Base-by-base conservation (phyloP, 2,329 filamentous ascomycete genomes). In the Akanthomyces muscarius region DNA sequence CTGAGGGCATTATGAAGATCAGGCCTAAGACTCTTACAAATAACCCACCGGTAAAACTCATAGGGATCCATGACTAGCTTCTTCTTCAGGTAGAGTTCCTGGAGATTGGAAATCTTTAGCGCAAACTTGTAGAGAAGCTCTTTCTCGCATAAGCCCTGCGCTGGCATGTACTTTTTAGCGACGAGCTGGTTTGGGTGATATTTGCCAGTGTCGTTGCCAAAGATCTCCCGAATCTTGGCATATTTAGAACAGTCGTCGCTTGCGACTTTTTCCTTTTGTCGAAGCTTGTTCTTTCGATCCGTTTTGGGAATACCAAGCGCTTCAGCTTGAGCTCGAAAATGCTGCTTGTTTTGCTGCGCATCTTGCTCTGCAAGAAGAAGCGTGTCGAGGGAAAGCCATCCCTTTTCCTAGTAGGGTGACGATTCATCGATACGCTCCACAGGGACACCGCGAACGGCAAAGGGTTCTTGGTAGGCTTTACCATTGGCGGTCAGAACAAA, bases 111-210 rank as follows among this genome's bases (percentile, higher is more conserved):
- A 4, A 77, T 62, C 36, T 73, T 74, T 57, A 71, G 73, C 0
- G 72, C 73, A 2, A 78, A 58, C 3, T 68, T 70, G 50, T 78
- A 77, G 69, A 77, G 75, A 2, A 69, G 13, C 16, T 76, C 74
- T 54, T 71, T 71, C 1, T 72, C 66, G 54, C 75, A 77, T 0
- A 78, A 50, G 0, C 76, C 76, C 0, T 64, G 52, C 0, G 18
- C 7, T 0, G 74, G 74, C 0, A 78, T 65, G 47, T 75, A 70
- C 10, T 68, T 58, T 61, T 75, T 76, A 1, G 70, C 64, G 0
- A 76, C 68, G 0, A 78, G 61, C 47, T 77, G 76, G 48, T 78
- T 78, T 0, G 76, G 76, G 48, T 78, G 76, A 13, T 75, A 72
- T 0, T 47, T 45, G 2, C 68, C 67, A 1, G 65, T 57, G 0